phyloP scores from a whole-genome alignment of 768 basidiomycete species.

The Nevesoporus exiguus region DNA sequence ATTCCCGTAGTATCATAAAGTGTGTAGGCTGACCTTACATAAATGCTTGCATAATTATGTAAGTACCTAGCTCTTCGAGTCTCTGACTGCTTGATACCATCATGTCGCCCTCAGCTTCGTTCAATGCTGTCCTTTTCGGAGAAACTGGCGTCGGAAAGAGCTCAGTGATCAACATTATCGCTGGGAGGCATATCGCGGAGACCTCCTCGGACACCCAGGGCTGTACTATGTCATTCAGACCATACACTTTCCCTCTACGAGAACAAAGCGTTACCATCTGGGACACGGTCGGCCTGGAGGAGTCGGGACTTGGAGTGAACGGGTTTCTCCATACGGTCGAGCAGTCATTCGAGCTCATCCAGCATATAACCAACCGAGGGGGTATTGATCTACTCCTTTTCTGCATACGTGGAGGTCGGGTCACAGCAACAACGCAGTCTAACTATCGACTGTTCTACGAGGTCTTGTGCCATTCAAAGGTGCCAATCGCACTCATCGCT shows the following conservation, averaged over 20 bases:
- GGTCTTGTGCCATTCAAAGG: conserved; percentile 35
- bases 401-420: conserved; percentile 37
- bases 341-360: conserved; percentile 31
- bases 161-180: conserved; percentile 29
- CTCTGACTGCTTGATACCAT: too few species aligned
- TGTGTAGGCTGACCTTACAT: too few species aligned
- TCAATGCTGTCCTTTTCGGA: conserved; percentile 43
- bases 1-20: too few species aligned
- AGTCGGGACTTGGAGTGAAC: conserved; percentile 20
- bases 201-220: conserved; percentile 27
- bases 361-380: conserved; percentile 25
- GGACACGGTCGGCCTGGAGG: conserved; percentile 34
- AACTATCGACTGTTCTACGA: conserved; percentile 40
- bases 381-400: conserved; percentile 42
- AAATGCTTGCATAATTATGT: too few species aligned
- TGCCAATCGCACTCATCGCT: conserved; percentile 28
- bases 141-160: conserved; percentile 37
- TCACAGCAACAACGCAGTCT: conserved; percentile 32
- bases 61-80: too few species aligned
- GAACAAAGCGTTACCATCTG: conserved; percentile 18
- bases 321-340: conserved; percentile 28
- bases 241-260: conserved; percentile 24
- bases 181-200: conserved; percentile 17
- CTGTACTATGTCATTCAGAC: conserved; percentile 31
- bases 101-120: too few species aligned